A percentile compares a stretch with the other conserved stretches of the same genome.
Conservation (phyloP, 805 yeast genomes). For the Candida mattraensis region DNA sequence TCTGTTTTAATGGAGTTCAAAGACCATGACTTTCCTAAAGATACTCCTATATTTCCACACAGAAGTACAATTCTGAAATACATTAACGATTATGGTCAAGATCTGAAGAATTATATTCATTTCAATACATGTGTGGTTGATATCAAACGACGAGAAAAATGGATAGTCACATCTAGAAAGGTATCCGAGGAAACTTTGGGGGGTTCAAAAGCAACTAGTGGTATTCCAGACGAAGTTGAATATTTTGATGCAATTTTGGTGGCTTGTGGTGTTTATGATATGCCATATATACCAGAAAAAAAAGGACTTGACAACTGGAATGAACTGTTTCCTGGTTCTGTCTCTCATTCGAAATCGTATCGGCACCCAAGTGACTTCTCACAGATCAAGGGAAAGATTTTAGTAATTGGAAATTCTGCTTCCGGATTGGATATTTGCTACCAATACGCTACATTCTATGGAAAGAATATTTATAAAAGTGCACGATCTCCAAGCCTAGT, state of each 20-base stretch:
- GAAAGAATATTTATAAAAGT: slow-evolving; percentile 46
- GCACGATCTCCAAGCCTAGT: slow-evolving; percentile 44
- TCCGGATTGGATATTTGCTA: slow-evolving; percentile 71
- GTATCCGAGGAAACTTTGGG: slow-evolving; percentile 35
- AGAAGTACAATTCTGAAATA: slow-evolving; percentile 60
- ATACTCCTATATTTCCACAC: slow-evolving; percentile 51
- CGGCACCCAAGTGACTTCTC: slow-evolving; percentile 43
- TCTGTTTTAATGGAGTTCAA: slow-evolving; percentile 65
- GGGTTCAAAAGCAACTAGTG: slow-evolving; percentile 20
- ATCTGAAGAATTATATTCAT: slow-evolving; percentile 38
- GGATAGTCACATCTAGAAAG: slow-evolving; percentile 43
- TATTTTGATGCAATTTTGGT: slow-evolving; percentile 61
- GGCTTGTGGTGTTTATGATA: slow-evolving; percentile 61
- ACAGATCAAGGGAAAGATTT: slow-evolving; percentile 40
- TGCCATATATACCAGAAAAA: slow-evolving; percentile 59
- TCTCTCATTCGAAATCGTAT: slow-evolving; percentile 59
- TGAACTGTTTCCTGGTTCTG: slow-evolving; percentile 41
- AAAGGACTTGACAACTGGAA: slow-evolving; percentile 53
- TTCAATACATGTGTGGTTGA: slow-evolving; percentile 49
- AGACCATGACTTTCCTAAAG: slow-evolving; percentile 47
- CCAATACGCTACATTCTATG: slow-evolving; percentile 50
- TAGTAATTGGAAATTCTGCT: slow-evolving; percentile 75
- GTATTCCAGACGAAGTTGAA: slow-evolving; percentile 32
- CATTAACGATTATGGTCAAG: slow-evolving; percentile 49
- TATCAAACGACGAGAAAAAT: slow-evolving; percentile 38